phyloP scores from a whole-genome alignment of 805 yeast species.

The Spathaspora passalidarum region DNA sequence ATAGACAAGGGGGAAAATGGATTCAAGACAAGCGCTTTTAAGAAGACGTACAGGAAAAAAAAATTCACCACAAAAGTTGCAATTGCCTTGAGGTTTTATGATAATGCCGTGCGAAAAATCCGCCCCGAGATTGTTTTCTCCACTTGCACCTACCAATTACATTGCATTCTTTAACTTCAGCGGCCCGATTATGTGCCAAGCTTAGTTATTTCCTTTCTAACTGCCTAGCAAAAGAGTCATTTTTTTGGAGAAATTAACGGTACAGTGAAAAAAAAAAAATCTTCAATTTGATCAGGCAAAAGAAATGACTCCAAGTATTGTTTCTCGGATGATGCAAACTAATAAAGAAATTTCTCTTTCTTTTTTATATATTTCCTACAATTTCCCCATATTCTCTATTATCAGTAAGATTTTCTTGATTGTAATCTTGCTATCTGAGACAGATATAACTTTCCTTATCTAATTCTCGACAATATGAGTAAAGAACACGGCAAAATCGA shows the following conservation, averaged over 20 bases:
- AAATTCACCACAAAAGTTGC: neutral
- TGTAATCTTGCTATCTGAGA: no score
- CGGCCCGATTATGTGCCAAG: neutral
- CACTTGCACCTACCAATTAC: neutral
- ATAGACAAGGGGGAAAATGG: no score
- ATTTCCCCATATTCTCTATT: neutral
- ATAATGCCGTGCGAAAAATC: slow-evolving; percentile 1
- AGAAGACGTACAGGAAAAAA: neutral
- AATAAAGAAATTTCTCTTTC: neutral
- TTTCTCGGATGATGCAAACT: neutral
- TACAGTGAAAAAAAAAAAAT: no score
- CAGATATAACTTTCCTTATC: no score
- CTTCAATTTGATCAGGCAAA: neutral
- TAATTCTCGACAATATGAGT: no score
- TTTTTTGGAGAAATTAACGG: no score
- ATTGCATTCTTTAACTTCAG: no score
- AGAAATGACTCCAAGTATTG: neutral
- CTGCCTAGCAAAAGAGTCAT: no score
- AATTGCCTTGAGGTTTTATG: neutral
- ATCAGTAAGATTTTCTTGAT: neutral
- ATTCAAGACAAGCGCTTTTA: no score
- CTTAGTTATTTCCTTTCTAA: no score
- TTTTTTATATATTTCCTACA: neutral
- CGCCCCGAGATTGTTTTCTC: neutral
- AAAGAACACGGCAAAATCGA: neutral